A percentile compares a stretch with the other conserved stretches of the same genome.
Conservation (phyloP, 2,329 filamentous ascomycete genomes). For the Elsinoe ampelina region DNA sequence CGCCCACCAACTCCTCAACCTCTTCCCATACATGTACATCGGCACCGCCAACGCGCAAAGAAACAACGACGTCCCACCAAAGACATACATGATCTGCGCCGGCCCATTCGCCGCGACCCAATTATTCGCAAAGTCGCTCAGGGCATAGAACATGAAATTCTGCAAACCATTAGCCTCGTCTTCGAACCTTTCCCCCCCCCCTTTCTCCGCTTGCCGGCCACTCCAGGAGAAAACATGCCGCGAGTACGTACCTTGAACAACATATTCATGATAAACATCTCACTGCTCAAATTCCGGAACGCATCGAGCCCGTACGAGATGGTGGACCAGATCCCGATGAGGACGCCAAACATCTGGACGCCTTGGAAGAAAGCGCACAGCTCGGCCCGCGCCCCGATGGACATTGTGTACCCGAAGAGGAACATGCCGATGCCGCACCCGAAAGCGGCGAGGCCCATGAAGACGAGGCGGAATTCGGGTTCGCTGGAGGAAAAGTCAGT, state of each 20-base stretch:
- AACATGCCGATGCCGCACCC: constrained; percentile 23
- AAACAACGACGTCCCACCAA: constrained; percentile 23
- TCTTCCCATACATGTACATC: constrained; percentile 24
- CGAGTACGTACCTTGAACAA: constrained; percentile 20
- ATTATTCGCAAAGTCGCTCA: constrained; percentile 23
- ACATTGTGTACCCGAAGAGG: constrained; percentile 21
- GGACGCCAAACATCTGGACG: constrained; percentile 23
- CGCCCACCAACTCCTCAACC: constrained; percentile 17
- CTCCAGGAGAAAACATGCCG: too few species aligned
- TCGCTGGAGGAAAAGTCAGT: constrained; percentile 17
- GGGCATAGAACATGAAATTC: constrained; percentile 27
- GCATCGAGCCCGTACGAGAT: constrained; percentile 23
- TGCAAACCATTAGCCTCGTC: constrained; percentile 2
- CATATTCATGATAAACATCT: constrained; percentile 27
- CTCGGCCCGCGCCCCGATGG: constrained; percentile 17
- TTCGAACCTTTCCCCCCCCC: too few species aligned
- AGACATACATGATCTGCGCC: constrained; percentile 24
- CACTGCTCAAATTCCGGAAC: constrained; percentile 22
- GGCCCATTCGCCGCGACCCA: constrained; percentile 23
- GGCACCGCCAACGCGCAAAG: constrained; percentile 21
- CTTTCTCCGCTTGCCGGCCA: too few species aligned
- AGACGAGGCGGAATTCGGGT: constrained; percentile 24
- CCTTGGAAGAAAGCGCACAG: constrained; percentile 25
- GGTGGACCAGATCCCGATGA: constrained; percentile 22
- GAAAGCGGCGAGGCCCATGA: constrained; percentile 17